Percentiles rank a stretch among this genome's conserved stretches.
These are phyloP conservation scores for Vicia villosa DNA, from an alignment of 306 rosid genomes.

Conservation along the genomic window DNA sequence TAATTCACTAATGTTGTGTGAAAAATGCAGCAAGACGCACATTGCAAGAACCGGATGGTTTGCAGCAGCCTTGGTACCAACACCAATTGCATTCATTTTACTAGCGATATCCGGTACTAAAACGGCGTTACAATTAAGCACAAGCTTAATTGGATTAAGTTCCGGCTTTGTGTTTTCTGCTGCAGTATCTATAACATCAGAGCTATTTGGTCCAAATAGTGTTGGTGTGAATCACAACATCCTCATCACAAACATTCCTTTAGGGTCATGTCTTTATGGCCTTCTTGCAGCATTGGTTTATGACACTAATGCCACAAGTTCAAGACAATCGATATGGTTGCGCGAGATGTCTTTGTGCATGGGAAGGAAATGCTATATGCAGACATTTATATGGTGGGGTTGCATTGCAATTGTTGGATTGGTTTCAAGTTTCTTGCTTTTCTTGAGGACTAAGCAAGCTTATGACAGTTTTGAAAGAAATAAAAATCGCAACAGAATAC, in stretches of 20 bases:
- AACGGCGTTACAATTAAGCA: conserved; percentile 38
- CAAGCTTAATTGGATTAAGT: conserved; percentile 49
- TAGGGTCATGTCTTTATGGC: conserved; percentile 53
- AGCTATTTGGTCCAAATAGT: conserved; percentile 55
- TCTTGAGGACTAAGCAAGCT: conserved; percentile 62
- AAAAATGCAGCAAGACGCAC: conserved; percentile 43
- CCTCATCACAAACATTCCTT: conserved; percentile 58
- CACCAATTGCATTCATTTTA: conserved; percentile 50
- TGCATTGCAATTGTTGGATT: conserved; percentile 65
- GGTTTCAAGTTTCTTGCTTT: conserved; percentile 61
- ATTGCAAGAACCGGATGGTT: conserved; percentile 64
- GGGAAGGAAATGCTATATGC: conserved; percentile 68
- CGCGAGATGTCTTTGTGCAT: conserved; percentile 58
- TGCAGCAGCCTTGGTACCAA: conserved; percentile 50
- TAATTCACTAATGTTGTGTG: conserved; percentile 1
- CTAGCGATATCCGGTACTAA: conserved; percentile 43
- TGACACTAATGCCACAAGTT: conserved; percentile 51
- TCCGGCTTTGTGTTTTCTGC: conserved; percentile 54
- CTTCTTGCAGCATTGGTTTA: conserved; percentile 70
- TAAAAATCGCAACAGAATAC: conserved; percentile 25
- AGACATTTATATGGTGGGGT: conserved; percentile 81
- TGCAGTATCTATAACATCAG: conserved; percentile 54
- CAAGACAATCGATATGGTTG: conserved; percentile 17
- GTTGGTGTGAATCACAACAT: conserved; percentile 60
- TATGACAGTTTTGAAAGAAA: conserved; percentile 53